phyloP scores from a whole-genome alignment of 148 eudicot genomes.

The Hydrangea macrophylla region DNA sequence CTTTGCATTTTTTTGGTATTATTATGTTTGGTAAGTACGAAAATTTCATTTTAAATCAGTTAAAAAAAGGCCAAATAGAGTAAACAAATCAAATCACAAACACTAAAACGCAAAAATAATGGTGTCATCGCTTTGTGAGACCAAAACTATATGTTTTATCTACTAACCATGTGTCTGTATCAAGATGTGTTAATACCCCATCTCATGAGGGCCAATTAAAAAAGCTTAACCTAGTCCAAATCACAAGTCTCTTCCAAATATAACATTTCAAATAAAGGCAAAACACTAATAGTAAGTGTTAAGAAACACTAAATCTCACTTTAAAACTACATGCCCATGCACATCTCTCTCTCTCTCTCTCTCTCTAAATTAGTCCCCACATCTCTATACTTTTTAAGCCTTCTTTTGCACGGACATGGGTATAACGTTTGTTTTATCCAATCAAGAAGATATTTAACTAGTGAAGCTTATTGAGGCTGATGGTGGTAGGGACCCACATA shows the following conservation, averaged over 20 bases:
- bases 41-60: neutral
- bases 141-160: slow-evolving; percentile 1
- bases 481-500: neutral
- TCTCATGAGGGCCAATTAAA: neutral
- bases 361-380: neutral
- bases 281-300: neutral
- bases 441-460: neutral
- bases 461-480: neutral
- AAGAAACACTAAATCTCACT: slow-evolving; percentile 1
- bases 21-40: no score
- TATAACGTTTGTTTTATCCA: slow-evolving; percentile 13
- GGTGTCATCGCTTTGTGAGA: slow-evolving; percentile 13
- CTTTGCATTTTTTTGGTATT: no score
- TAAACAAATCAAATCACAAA: slow-evolving; percentile 8
- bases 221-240: slow-evolving; percentile 16
- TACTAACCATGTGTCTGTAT: neutral
- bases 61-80: neutral
- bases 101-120: neutral
- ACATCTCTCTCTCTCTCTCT: no score
- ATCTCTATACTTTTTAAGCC: slow-evolving; percentile 2
- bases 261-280: neutral
- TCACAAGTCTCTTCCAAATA: slow-evolving; percentile 14
- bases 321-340: neutral
- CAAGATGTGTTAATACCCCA: slow-evolving; percentile 1
- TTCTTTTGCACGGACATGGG: slow-evolving; percentile 12